These are phyloP conservation scores for Quercus tomentella DNA, from an alignment of 331 rosid genomes.

Conservation along the genomic window DNA sequence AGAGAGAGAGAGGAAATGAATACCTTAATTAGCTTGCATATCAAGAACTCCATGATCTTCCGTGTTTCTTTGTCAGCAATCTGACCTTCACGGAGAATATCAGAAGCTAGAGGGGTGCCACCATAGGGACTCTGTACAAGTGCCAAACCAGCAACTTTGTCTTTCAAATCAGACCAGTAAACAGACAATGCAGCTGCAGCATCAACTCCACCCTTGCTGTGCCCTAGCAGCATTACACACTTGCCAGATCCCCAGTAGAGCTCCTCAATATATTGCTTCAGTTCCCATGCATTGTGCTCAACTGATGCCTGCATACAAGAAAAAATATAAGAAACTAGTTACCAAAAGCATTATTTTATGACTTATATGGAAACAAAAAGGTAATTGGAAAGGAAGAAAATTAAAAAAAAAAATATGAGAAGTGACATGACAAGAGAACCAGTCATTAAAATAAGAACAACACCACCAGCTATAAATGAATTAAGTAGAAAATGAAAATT, in stretches of 20 bases:
- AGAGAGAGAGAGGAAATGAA: background rate
- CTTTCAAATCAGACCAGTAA: conserved; percentile 62
- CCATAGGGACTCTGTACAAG: conserved; percentile 82
- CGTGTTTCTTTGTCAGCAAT: conserved; percentile 67
- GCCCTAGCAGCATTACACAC: conserved; percentile 76
- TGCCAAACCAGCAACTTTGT: conserved; percentile 84
- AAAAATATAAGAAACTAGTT: conserved; percentile 3
- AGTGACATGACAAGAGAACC: background rate
- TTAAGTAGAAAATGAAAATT: background rate
- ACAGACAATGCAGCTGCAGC: conserved; percentile 61
- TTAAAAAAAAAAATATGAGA: background rate
- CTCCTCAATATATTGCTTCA: conserved; percentile 73
- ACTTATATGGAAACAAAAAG: background rate
- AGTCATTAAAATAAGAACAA: background rate
- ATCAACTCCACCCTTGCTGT: conserved; percentile 92
- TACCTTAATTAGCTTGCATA: conserved; percentile 86
- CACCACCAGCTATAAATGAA: background rate
- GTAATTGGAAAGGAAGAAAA: background rate
- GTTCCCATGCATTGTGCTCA: conserved; percentile 76
- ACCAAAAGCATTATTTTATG: background rate
- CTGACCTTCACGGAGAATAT: conserved; percentile 73
- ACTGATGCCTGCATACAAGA: conserved; percentile 52
- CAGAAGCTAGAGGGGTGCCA: conserved; percentile 83
- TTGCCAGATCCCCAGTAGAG: conserved; percentile 83
- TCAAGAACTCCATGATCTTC: conserved; percentile 65